Percentiles rank a stretch among this genome's conserved stretches.
Conservation (phyloP, 176 grass and related monocot species). For the Cenchrus purpureus region DNA sequence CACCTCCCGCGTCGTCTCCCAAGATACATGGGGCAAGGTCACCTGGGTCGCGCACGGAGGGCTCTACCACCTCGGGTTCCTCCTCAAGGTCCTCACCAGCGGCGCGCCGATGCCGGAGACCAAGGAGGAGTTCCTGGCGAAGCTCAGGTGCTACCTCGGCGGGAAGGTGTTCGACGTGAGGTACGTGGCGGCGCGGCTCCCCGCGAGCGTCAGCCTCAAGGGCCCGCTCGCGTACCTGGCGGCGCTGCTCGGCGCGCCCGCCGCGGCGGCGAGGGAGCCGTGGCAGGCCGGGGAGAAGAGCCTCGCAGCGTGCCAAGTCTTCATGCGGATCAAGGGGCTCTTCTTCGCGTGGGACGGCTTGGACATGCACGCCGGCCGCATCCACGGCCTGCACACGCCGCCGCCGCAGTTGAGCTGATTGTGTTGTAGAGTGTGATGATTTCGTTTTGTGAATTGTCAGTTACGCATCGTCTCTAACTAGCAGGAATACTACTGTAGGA, state of each 20-base stretch:
- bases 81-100: constrained; percentile 50
- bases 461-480: not conserved
- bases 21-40: not conserved
- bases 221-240: constrained; percentile 36
- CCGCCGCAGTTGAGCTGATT: not conserved
- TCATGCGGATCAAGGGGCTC: constrained; percentile 37
- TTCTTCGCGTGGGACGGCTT: constrained; percentile 30
- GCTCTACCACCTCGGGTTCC: constrained; percentile 54
- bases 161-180: constrained; percentile 21
- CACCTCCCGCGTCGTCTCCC: not conserved
- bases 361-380: constrained; percentile 8
- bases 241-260: constrained; percentile 25
- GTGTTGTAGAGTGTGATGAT: not conserved
- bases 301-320: constrained; percentile 47
- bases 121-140: constrained; percentile 31
- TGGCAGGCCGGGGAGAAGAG: constrained; percentile 52
- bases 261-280: constrained; percentile 12
- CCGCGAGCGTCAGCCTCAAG: not conserved
- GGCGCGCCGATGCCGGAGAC: constrained; percentile 21
- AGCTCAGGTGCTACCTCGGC: constrained; percentile 41
- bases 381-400: not conserved
- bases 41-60: constrained; percentile 38
- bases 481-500: not conserved
- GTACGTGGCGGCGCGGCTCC: constrained; percentile 28
- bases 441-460: not conserved